Evolutionary conservation across 768 basidiomycete species (phyloP), one percentile per base, ranked within the genome.

Genomic region (Boletellus ananas): DNA sequence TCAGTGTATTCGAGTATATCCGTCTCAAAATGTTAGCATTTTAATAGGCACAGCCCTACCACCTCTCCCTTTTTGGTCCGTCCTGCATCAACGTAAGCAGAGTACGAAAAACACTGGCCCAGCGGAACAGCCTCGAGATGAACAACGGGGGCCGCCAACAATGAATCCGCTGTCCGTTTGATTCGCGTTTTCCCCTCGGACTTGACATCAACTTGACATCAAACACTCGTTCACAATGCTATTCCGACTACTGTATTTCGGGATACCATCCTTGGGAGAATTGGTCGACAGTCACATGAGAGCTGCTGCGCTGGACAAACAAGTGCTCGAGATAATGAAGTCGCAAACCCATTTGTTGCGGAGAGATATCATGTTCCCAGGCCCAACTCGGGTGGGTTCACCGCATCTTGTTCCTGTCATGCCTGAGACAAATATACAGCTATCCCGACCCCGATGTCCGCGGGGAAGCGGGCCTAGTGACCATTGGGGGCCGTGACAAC

Each of bases 21-120:
- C 25, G 43, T 35, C 17, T 47, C 41, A 31, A 50, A 57, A 60
- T 63, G 48, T 58, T 51, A 61, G 43, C 46, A 55, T 52, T 62
- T 51, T 29, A 21, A 25, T 47, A 4, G 20, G 13, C 34, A 47
- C 46, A 29, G 25, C 47, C 33, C 11, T 27, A 20, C 16, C 13
- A 37, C 14, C 36, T 29, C 38, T 13, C 20, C 11, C 35, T 29
- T 37, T 18, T 38, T 10, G 34, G 43, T 35, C 43, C 3, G 7
- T 45, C 7, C 9, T 10, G 16, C 41, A 33, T 44, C 43, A 21
- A 44, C 41, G 16, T 34, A 18, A 37, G 36, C 36, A 37, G 34
- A 34, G 8, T 0, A 35, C 34, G 9, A n/a, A 37, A 37, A 20
- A 18, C 11, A 18, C 8, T 20, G 36, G 18, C 11, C 36, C 2